Conservation (phyloP, 2,329 filamentous ascomycete genomes). For the Hysterium pulicare region DNA sequence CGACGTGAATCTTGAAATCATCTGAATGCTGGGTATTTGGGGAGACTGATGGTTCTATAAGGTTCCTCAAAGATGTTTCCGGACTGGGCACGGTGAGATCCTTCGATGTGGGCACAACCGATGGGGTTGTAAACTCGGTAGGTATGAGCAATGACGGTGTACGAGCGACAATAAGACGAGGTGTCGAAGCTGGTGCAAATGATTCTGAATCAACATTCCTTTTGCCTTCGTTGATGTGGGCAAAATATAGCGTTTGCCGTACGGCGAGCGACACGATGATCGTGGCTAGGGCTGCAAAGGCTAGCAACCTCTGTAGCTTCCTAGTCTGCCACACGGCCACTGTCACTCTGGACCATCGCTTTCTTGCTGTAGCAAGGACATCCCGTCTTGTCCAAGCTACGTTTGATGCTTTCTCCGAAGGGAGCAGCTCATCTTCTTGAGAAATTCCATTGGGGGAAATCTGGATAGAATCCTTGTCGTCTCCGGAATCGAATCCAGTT, state of each 20-base stretch:
- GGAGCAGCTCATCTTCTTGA: too few species aligned
- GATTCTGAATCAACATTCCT: background rate
- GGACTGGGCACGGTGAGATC: slow-evolving; percentile 17
- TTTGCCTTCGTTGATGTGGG: too few species aligned
- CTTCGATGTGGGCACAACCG: slow-evolving; percentile 8
- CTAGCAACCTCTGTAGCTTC: background rate
- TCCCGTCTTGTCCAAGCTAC: too few species aligned
- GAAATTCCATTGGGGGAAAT: too few species aligned
- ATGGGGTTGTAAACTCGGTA: background rate
- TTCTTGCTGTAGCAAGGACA: too few species aligned
- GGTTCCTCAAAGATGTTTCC: slow-evolving; percentile 2
- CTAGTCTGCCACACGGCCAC: too few species aligned
- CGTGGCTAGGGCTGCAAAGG: background rate
- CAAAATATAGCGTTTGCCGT: background rate
- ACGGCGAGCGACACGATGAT: background rate
- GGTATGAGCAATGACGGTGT: background rate
- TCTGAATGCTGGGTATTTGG: slow-evolving; percentile 29
- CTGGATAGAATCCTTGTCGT: too few species aligned
- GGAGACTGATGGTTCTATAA: background rate
- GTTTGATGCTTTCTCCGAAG: too few species aligned
- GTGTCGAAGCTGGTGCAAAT: background rate
- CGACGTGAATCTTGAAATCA: slow-evolving; percentile 52
- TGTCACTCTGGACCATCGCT: too few species aligned
- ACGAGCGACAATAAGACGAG: background rate
- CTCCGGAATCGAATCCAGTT: slow-evolving; percentile 12